phyloP scores from a whole-genome alignment of 2,329 filamentous ascomycete genomes.

The Verticillium albo-atrum region DNA sequence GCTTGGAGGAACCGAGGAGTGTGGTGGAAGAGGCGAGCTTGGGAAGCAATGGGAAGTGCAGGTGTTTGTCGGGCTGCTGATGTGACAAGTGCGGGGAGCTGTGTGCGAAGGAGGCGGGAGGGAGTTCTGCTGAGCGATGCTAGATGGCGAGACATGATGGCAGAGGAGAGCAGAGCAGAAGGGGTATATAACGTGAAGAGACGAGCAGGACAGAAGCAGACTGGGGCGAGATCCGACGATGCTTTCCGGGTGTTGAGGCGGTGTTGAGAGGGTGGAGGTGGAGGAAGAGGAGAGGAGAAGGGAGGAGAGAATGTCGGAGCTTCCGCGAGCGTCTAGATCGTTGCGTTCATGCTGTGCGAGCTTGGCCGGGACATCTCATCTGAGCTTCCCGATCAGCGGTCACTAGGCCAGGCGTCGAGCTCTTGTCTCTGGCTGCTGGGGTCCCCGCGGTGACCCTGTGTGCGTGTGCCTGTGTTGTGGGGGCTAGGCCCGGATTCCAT shows the following conservation, averaged over 20 bases:
- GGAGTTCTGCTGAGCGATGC: neutral
- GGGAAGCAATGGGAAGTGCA: neutral
- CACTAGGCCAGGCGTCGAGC: neutral
- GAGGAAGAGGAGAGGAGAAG: neutral
- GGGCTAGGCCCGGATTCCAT: neutral
- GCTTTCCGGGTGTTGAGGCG: neutral
- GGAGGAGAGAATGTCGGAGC: neutral
- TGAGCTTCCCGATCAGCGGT: neutral
- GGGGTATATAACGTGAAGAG: neutral
- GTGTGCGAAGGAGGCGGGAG: neutral
- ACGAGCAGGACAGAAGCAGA: neutral
- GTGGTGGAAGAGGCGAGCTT: neutral
- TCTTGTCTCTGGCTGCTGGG: neutral
- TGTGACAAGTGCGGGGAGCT: neutral
- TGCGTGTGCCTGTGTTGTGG: neutral
- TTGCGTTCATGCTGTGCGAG: neutral
- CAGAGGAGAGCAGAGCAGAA: neutral
- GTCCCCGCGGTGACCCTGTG: neutral
- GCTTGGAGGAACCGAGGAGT: neutral
- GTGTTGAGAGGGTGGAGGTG: neutral
- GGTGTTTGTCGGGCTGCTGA: neutral
- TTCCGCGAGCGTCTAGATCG: neutral
- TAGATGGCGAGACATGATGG: constrained; percentile 2
- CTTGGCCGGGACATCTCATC: neutral
- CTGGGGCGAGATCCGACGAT: neutral